These are phyloP conservation scores for Raphidocelis subcapitata DNA, from an alignment of 139 green algal species.

Conservation along the genomic window DNA sequence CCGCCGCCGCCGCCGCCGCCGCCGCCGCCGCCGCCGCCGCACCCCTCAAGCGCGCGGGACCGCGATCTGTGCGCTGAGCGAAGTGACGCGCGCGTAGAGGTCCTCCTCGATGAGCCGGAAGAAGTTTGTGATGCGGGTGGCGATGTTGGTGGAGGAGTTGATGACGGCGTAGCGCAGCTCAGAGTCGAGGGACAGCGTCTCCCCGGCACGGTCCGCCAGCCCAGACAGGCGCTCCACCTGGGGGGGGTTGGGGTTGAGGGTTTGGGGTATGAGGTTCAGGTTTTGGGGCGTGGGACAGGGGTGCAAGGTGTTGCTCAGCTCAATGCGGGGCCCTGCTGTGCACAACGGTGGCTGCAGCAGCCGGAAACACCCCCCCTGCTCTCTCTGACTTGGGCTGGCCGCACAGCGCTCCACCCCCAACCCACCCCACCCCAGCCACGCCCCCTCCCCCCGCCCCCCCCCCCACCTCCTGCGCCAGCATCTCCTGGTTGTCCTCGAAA, in stretches of 20 bases:
- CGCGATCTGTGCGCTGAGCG: conserved; percentile 54
- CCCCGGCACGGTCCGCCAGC: conserved; percentile 44
- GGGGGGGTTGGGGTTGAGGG: neutral
- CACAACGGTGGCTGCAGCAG: neutral
- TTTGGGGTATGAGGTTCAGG: too few species aligned
- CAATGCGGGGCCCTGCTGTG: neutral
- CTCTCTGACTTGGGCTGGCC: neutral
- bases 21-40: too few species aligned
- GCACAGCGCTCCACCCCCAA: neutral
- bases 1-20: too few species aligned
- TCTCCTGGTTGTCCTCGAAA: conserved; percentile 90
- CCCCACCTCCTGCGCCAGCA: conserved; percentile 64
- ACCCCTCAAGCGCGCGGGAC: conserved; percentile 11
- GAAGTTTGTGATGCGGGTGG: conserved; percentile 69
- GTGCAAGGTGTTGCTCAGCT: conserved; percentile 15
- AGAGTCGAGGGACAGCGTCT: conserved; percentile 28
- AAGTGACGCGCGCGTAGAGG: conserved; percentile 47
- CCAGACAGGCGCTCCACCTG: conserved; percentile 67
- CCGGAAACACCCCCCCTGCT: neutral
- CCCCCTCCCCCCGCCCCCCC: neutral
- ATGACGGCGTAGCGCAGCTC: conserved; percentile 63
- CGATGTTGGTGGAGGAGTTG: conserved; percentile 69
- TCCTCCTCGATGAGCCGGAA: conserved; percentile 82
- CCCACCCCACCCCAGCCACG: conserved; percentile 27
- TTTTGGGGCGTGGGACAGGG: neutral